These are phyloP conservation scores for Colletotrichum magnum DNA, from an alignment of 2,329 filamentous ascomycete species.

Conservation along the genomic window DNA sequence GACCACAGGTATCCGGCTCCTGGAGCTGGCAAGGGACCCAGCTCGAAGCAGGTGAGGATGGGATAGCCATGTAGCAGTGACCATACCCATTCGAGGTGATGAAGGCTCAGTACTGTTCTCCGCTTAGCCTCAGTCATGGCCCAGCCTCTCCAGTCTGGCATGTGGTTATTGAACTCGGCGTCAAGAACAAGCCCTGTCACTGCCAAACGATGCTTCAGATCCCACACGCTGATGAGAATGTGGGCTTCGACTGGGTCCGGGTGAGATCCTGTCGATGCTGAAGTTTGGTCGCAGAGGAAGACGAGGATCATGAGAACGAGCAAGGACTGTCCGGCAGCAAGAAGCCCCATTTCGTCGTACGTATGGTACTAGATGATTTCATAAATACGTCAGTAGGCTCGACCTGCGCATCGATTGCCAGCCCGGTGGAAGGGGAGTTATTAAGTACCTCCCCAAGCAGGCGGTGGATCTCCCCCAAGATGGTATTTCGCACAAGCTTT, in stretches of 20 bases:
- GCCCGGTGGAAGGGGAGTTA: not conserved
- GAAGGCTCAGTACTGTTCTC: conserved; percentile 39
- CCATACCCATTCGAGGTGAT: conserved; percentile 43
- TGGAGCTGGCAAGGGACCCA: conserved; percentile 40
- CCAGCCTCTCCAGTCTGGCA: conserved; percentile 40
- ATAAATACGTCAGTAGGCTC: not conserved
- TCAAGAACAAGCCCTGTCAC: conserved; percentile 36
- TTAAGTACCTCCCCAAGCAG: conserved; percentile 25
- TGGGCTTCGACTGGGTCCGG: conserved; percentile 10
- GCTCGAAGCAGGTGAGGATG: conserved; percentile 42
- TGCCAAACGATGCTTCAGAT: conserved; percentile 37
- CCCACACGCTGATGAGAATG: conserved; percentile 40
- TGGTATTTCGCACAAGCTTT: conserved; percentile 20
- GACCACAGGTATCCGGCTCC: conserved; percentile 37
- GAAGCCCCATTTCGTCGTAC: conserved; percentile 20
- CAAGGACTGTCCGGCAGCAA: conserved; percentile 34
- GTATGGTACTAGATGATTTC: conserved; percentile 13
- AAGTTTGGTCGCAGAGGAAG: conserved; percentile 17
- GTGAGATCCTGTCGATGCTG: not conserved
- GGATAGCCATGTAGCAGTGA: conserved; percentile 41
- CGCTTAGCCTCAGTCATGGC: conserved; percentile 41
- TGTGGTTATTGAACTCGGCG: conserved; percentile 22
- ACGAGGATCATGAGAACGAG: conserved; percentile 32
- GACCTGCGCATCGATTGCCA: not conserved
- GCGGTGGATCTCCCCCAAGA: conserved; percentile 31